Evolutionary conservation across 2,329 filamentous ascomycete species (phyloP), one percentile per base, ranked within the genome.

Genomic region (Talaromyces sp.): DNA sequence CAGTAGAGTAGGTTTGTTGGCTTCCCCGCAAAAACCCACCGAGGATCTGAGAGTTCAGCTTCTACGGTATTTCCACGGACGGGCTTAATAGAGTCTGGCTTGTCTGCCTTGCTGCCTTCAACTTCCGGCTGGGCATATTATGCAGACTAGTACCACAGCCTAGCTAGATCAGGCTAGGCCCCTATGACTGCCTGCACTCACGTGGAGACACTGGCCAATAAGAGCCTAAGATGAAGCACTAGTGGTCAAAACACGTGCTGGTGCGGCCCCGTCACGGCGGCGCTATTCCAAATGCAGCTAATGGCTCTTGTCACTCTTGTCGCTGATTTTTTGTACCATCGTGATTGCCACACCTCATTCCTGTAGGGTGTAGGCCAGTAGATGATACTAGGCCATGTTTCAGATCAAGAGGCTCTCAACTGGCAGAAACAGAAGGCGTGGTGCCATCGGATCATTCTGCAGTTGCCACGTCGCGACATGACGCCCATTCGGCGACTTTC

Each of bases 11-110:
- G 22, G 54, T 24, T 16, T 31, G n/a, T 7, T 43, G 24, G 24
- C 31, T 58, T 59, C 56, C 56, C 56, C 56, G 56, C 56, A 59
- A 59, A 59, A 59, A 59, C 37, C 37, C 56, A 59, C 56, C 10
- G 56, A 43, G 35, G 48, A 52, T 31, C 56, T 5, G 56, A 43
- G 35, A 27, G 33, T 31, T 39, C 33, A 56, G 33, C 52, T n/a
- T 33, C 24, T 6, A 39, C 52, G 33, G 52, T 56, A 56, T 56
- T 56, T 56, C 50, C 50, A 56, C 50, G 50, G 50, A 56, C 24
- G 31, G 45, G 27, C 19, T 47, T 31, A 31, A 31, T 6, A 7
- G 27, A 31, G 27, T 31, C 27, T 31, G 27, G 45, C 14, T 16
- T 35, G 31, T 59, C 56, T 59, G 56, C 37, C 56, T 59, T 59